phyloP scores from a whole-genome alignment of 2,329 filamentous ascomycete genomes.

The Tolypocladium pustulatum region DNA sequence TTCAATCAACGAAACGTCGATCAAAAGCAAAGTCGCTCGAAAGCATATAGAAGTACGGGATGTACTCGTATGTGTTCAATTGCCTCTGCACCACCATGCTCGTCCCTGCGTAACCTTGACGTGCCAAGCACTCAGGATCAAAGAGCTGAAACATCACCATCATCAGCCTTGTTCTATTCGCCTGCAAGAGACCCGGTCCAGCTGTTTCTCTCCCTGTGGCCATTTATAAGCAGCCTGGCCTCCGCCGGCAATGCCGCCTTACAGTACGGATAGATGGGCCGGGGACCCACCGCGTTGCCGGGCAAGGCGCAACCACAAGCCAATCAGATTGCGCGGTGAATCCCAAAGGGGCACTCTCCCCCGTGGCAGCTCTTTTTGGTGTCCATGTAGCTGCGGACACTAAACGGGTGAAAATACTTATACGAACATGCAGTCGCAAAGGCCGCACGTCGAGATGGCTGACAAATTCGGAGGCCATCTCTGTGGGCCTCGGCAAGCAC shows the following conservation, averaged over 20 bases:
- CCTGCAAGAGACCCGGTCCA: no score
- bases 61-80: no score
- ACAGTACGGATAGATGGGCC: no score
- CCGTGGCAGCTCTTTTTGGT: not conserved
- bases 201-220: not conserved
- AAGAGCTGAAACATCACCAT: no score
- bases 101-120: no score
- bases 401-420: not conserved
- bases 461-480: not conserved
- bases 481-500: not conserved
- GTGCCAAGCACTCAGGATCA: no score
- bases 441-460: not conserved
- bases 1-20: no score
- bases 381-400: not conserved
- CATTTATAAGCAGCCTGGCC: not conserved
- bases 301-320: not conserved
- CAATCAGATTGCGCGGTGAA: not conserved
- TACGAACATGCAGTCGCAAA: not conserved
- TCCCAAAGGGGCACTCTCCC: not conserved
- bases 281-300: not conserved
- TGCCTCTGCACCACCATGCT: no score
- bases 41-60: no score
- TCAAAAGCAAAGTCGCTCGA: no score
- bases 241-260: not conserved
- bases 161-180: no score